These are phyloP conservation scores for Boechera retrofracta DNA, from an alignment of 345 rosid genomes.

Conservation along the genomic window DNA sequence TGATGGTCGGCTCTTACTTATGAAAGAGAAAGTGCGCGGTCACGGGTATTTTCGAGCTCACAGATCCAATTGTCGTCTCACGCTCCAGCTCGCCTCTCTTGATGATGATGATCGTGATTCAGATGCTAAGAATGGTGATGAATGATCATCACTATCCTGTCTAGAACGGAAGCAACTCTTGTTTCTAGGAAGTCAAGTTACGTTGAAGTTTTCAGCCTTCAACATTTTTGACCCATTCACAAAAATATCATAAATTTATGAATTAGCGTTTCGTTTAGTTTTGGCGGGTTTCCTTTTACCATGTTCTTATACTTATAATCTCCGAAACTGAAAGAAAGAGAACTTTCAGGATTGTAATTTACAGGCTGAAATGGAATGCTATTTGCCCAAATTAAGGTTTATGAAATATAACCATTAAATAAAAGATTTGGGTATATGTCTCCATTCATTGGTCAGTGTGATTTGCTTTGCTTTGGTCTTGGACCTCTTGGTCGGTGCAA, in stretches of 20 bases:
- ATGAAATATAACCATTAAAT: not conserved
- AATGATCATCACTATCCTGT: not conserved
- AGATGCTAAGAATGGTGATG: not conserved
- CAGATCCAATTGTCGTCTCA: slow-evolving; percentile 17
- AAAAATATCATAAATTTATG: not conserved
- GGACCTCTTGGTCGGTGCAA: not conserved
- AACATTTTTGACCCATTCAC: not conserved
- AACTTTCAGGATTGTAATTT: too few relatives aligned
- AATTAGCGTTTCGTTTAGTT: not conserved
- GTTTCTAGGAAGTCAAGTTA: slow-evolving; percentile 4
- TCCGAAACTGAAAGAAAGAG: not conserved
- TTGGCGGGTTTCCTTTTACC: not conserved
- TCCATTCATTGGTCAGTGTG: not conserved
- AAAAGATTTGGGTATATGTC: not conserved
- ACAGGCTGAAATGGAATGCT: not conserved
- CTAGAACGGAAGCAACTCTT: not conserved
- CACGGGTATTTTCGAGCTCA: not conserved
- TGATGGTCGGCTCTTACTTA: slow-evolving; percentile 17
- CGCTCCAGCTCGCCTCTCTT: not conserved
- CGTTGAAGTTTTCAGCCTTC: not conserved
- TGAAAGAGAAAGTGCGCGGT: slow-evolving; percentile 2
- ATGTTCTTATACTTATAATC: not conserved
- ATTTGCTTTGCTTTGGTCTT: not conserved
- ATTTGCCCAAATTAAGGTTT: not conserved
- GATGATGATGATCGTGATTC: not conserved